Percentiles rank a stretch among this genome's conserved stretches.
phyloP scores from a whole-genome alignment of 345 rosid species.

The Hevea brasiliensis region DNA sequence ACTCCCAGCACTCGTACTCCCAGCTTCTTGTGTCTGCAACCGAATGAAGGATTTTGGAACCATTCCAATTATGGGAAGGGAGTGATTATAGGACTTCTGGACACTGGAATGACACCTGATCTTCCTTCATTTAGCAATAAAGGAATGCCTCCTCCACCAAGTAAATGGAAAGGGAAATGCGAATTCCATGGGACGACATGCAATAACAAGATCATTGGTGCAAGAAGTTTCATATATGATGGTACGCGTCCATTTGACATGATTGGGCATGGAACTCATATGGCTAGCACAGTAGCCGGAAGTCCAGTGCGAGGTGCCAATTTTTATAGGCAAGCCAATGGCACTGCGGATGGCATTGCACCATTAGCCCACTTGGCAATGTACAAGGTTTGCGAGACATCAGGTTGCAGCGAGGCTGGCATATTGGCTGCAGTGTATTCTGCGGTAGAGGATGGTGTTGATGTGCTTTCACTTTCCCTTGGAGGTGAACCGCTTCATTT shows the following conservation, averaged over 20 bases:
- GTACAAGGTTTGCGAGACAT: constrained; percentile 53
- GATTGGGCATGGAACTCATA: constrained; percentile 27
- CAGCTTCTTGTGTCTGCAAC: constrained; percentile 18
- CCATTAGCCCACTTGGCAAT: constrained; percentile 57
- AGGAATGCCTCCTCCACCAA: constrained; percentile 27
- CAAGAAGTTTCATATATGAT: constrained; percentile 3
- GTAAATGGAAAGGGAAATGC: constrained; percentile 30
- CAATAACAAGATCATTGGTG: constrained; percentile 27
- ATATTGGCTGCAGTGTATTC: constrained; percentile 60
- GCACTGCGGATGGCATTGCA: constrained; percentile 41
- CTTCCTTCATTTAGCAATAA: constrained; percentile 25
- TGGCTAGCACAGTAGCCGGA: constrained; percentile 48
- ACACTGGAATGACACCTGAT: constrained; percentile 22
- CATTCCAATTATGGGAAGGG: constrained; percentile 21
- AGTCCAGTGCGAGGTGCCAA: constrained; percentile 33
- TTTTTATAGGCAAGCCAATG: constrained; percentile 44
- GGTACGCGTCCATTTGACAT: constrained; percentile 9
- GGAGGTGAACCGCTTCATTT: constrained; percentile 29
- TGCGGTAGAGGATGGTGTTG: constrained; percentile 65
- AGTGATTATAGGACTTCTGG: constrained; percentile 21
- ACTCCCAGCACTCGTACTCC: too few relatives aligned
- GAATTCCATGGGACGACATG: constrained; percentile 10
- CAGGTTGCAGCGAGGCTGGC: constrained; percentile 36
- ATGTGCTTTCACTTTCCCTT: constrained; percentile 54
- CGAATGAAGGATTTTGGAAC: constrained; percentile 16